Evolutionary conservation across 2,329 filamentous ascomycete genomes (phyloP), one percentile per base, ranked within the genome.

Genomic region (Thielaviopsis ethacetica): DNA sequence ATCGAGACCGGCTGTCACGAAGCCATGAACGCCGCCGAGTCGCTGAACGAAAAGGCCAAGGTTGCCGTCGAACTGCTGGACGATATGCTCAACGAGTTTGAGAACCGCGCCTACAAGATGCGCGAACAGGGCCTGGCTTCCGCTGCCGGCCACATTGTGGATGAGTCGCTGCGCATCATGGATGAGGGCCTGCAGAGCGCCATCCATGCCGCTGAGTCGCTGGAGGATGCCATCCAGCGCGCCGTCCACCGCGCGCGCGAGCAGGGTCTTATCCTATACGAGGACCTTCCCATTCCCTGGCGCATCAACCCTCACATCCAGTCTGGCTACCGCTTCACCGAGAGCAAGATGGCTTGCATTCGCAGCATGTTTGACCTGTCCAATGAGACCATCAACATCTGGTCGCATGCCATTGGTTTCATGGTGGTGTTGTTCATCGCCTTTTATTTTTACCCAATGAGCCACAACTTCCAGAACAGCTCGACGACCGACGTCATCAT

Each of bases 321-420:
- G 56, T 82, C 81, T 58, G 93, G 93, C 19, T 98, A 98, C 70
- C 91, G 93, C 56, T 98, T 98, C 75, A 86, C 83, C 62, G 88
- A 95, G 66, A 90, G 88, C 61, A 95, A 95, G 70, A 75, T 91
- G 59, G 91, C 91, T 65, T 97, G 91, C 69, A 76, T 97, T 56
- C 80, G 81, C 56, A 95, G 90, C 22, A 82, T 88, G 62, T 91
- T 95, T 67, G 79, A 82, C 63, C 75, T 93, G 61, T 94, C 88
- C 63, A 98, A 98, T 71, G 93, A 98, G 72, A 81, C 86, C 49
- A 85, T 97, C 75, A 98, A 98, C 72, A 98, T 98, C 67, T 98
- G 93, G 93, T 91, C 91, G 1, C 93, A 98, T 69, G 82, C 86
- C 13, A 79, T 98, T 30, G 93, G 93, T 19, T 78, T 97, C n/a